A percentile compares a stretch with the other conserved stretches of the same genome.
phyloP scores from a whole-genome alignment of 345 rosid species.

The Murraya koenigii region DNA sequence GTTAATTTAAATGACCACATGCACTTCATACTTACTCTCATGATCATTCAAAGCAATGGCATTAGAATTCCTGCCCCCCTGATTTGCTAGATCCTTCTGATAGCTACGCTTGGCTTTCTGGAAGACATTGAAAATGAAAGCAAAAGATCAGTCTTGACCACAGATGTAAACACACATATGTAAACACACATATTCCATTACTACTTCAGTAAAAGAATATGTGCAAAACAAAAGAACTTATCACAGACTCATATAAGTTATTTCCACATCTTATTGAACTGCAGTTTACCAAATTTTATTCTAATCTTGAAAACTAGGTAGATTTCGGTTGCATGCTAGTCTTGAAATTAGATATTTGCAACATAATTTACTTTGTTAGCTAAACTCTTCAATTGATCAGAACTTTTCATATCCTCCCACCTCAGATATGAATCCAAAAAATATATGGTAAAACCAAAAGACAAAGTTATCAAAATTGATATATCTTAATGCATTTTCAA shows the following conservation, averaged over 20 bases:
- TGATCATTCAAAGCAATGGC: slow-evolving; percentile 47
- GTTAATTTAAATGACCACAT: not conserved
- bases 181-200: not conserved
- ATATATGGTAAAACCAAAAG: no score
- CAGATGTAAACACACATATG: not conserved
- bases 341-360: not conserved
- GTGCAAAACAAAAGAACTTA: not conserved
- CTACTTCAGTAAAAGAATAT: not conserved
- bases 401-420: not conserved
- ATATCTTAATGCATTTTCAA: not conserved
- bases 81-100: slow-evolving; percentile 77
- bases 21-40: slow-evolving; percentile 42
- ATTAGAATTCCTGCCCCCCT: slow-evolving; percentile 54
- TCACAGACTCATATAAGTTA: not conserved
- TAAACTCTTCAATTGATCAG: not conserved
- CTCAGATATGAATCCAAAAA: not conserved
- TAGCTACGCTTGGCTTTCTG: slow-evolving; percentile 96
- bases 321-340: not conserved
- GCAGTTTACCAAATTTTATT: not conserved
- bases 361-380: not conserved
- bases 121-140: slow-evolving; percentile 7
- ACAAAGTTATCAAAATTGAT: not conserved
- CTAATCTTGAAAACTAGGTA: not conserved
- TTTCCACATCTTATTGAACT: not conserved
- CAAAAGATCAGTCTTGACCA: not conserved